phyloP scores from a whole-genome alignment of 371 early-diverging fungal species.

The Mucor racemosus region DNA sequence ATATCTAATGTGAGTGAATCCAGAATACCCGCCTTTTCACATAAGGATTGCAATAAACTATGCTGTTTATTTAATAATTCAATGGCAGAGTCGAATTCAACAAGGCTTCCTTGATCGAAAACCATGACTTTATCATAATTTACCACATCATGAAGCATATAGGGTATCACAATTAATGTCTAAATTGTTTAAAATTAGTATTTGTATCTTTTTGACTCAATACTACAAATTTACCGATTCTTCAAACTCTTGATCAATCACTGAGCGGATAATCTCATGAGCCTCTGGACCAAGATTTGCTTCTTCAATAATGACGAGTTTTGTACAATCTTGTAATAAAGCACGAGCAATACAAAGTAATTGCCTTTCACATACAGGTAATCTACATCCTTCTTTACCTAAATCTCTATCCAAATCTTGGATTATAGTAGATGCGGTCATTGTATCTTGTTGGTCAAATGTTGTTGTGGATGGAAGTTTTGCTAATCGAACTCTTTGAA shows the following conservation, averaged over 20 bases:
- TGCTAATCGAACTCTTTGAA: constrained; percentile 70
- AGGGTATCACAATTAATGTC: constrained; percentile 86
- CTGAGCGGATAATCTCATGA: constrained; percentile 74
- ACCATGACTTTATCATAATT: constrained; percentile 62
- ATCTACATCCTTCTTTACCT: constrained; percentile 64
- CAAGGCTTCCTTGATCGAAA: constrained; percentile 74
- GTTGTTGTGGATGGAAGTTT: constrained; percentile 24
- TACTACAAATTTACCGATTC: constrained; percentile 48
- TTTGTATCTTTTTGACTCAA: no score
- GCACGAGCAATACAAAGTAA: constrained; percentile 83
- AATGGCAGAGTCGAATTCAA: constrained; percentile 77
- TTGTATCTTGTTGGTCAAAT: constrained; percentile 36
- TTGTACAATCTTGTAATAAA: constrained; percentile 68
- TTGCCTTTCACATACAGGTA: constrained; percentile 84
- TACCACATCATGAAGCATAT: constrained; percentile 72
- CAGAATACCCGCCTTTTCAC: constrained; percentile 39
- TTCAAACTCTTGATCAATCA: constrained; percentile 80
- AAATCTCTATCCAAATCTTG: constrained; percentile 64
- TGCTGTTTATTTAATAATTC: constrained; percentile 39
- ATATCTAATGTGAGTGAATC: constrained; percentile 30
- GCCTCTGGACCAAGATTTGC: constrained; percentile 71
- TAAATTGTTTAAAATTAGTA: constrained; percentile 27
- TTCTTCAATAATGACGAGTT: constrained; percentile 83
- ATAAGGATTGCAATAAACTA: constrained; percentile 35
- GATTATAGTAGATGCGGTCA: constrained; percentile 3